These are phyloP conservation scores for Phytomonas serpens DNA, from an alignment of 208 protist species.

Conservation along the genomic window DNA sequence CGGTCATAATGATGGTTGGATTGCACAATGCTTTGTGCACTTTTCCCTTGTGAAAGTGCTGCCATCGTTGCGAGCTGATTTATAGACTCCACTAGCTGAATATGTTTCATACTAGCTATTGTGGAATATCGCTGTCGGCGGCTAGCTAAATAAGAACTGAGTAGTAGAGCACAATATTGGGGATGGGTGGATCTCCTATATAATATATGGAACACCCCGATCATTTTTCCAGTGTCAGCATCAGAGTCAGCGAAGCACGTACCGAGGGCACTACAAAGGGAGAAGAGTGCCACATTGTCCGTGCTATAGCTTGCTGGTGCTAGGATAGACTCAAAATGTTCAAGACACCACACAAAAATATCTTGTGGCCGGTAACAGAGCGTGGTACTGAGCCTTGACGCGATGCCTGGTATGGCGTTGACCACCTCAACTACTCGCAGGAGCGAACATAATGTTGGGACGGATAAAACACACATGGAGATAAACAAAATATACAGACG, in stretches of 20 bases:
- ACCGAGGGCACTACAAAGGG: not conserved
- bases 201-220: not conserved
- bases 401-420: constrained; percentile 18
- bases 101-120: not conserved
- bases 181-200: not conserved
- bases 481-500: constrained; percentile 49
- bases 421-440: constrained; percentile 46
- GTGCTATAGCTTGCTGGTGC: not conserved
- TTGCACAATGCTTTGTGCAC: not conserved
- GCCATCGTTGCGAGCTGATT: not conserved
- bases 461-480: constrained; percentile 64
- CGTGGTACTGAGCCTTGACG: not conserved
- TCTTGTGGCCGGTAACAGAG: not conserved
- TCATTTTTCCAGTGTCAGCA: not conserved
- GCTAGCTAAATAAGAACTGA: not conserved
- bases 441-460: constrained; percentile 35
- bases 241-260: not conserved
- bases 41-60: not conserved
- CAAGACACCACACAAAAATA: constrained; percentile 47
- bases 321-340: constrained; percentile 15
- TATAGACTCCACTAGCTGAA: not conserved
- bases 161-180: not conserved
- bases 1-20: not conserved
- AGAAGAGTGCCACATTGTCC: not conserved
- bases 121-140: constrained; percentile 5